These are phyloP conservation scores for Colletotrichum truncatum DNA, from an alignment of 2,329 filamentous ascomycete genomes.

Conservation along the genomic window DNA sequence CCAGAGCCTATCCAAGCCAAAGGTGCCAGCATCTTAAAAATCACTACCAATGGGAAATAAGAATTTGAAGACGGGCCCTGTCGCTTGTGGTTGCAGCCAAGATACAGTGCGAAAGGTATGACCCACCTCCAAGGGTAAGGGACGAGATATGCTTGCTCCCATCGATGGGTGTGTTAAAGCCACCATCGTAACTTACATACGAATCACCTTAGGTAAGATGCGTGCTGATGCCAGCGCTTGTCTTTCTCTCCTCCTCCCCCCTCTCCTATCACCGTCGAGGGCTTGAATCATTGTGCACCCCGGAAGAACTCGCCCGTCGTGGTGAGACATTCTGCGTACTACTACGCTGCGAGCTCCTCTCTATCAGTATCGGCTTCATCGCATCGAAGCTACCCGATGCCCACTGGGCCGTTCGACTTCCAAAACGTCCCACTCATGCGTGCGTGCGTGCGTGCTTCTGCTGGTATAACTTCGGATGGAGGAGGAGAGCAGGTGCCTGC, in stretches of 20 bases:
- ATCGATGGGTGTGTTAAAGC: neutral
- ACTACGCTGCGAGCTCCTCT: neutral
- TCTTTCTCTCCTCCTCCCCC: neutral
- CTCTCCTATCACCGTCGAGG: neutral
- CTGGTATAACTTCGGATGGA: no score
- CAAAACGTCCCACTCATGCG: constrained; percentile 1
- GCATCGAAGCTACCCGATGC: no score
- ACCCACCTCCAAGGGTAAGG: neutral
- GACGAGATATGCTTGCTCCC: constrained; percentile 7
- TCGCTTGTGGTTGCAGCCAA: constrained; percentile 14
- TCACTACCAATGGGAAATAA: constrained; percentile 2
- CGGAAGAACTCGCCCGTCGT: constrained; percentile 12
- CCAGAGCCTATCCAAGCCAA: constrained; percentile 5
- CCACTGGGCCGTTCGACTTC: neutral
- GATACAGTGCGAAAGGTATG: constrained; percentile 16
- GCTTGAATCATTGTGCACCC: neutral
- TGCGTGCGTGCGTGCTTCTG: neutral
- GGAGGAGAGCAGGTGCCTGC: neutral
- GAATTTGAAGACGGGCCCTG: neutral
- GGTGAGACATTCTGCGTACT: constrained; percentile 23
- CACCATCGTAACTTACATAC: neutral
- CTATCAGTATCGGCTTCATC: neutral
- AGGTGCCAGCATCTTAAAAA: constrained; percentile 15
- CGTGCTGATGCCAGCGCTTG: no score
- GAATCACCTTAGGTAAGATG: constrained; percentile 5